phyloP scores from a whole-genome alignment of 371 early-diverging fungal species.

The Rhizopus sp. region DNA sequence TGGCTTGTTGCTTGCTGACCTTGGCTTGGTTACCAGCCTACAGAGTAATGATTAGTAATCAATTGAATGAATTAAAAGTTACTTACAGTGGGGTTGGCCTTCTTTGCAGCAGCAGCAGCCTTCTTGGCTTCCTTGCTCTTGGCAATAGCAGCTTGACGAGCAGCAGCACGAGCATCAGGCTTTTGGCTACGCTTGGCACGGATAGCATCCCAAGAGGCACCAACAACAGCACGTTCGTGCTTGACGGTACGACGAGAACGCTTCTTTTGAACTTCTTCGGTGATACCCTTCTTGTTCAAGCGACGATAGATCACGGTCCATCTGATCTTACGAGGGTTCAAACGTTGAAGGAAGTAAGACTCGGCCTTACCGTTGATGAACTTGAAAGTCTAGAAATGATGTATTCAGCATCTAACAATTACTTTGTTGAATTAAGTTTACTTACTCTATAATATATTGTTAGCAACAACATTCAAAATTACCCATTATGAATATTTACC shows the following conservation, averaged over 20 bases:
- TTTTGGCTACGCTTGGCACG: conserved; percentile 95
- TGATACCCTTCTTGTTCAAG: conserved; percentile 98
- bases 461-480: background rate
- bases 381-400: conserved; percentile 75
- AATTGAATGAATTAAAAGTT: background rate
- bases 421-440: background rate
- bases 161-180: conserved; percentile 92
- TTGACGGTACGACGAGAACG: conserved; percentile 93
- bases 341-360: conserved; percentile 93
- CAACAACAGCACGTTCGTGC: conserved; percentile 95
- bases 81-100: conserved; percentile 52
- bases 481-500: conserved; percentile 30
- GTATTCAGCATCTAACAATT: background rate
- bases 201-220: conserved; percentile 94
- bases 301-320: conserved; percentile 98
- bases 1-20: conserved; percentile 86
- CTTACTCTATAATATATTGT: conserved; percentile 19
- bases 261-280: conserved; percentile 96
- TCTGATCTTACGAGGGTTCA: conserved; percentile 96
- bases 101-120: conserved; percentile 81
- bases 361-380: conserved; percentile 95
- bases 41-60: conserved; percentile 4
- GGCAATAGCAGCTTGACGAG: conserved; percentile 84
- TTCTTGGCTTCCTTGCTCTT: conserved; percentile 90
- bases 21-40: conserved; percentile 52